A percentile compares a stretch with the other conserved stretches of the same genome.
Conservation (phyloP, 495 filamentous ascomycete species). For the Penicillium atrosanguineum region DNA sequence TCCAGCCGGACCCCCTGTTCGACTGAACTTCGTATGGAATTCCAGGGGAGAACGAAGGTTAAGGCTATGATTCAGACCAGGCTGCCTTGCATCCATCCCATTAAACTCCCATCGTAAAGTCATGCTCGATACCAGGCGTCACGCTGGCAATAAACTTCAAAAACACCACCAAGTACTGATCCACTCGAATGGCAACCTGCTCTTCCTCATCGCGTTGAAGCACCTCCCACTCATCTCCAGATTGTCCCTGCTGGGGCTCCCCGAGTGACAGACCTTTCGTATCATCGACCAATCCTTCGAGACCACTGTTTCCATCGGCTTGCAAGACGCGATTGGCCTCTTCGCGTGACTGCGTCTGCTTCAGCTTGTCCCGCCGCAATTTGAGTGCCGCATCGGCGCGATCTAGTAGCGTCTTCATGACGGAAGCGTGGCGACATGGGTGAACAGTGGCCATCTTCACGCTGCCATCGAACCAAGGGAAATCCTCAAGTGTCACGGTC, state of each 20-base stretch:
- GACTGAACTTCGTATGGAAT: too few species aligned
- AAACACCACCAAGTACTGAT: conserved; percentile 97
- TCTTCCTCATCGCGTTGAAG: conserved; percentile 67
- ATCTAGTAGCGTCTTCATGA: conserved; percentile 97
- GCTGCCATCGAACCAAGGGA: conserved; percentile 78
- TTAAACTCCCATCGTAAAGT: conserved; percentile 96
- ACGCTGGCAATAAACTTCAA: conserved; percentile 98
- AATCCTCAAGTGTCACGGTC: conserved; percentile 97
- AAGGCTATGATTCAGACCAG: background rate
- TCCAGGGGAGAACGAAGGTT: background rate
- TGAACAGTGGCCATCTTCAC: conserved; percentile 97
- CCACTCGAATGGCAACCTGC: conserved; percentile 87
- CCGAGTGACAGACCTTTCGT: conserved; percentile 46
- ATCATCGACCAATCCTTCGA: conserved; percentile 65
- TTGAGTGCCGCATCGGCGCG: conserved; percentile 92
- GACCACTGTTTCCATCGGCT: conserved; percentile 53
- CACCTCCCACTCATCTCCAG: conserved; percentile 84
- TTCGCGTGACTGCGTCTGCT: conserved; percentile 45
- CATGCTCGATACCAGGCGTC: conserved; percentile 94
- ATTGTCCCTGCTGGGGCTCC: conserved; percentile 52
- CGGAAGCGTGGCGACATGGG: conserved; percentile 87
- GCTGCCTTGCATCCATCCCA: background rate
- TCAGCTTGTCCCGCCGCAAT: conserved; percentile 77
- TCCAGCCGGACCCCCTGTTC: too few species aligned
- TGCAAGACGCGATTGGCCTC: conserved; percentile 30